Conservation (phyloP, 164 flowering plant genomes). For the Vitis cinerea region DNA sequence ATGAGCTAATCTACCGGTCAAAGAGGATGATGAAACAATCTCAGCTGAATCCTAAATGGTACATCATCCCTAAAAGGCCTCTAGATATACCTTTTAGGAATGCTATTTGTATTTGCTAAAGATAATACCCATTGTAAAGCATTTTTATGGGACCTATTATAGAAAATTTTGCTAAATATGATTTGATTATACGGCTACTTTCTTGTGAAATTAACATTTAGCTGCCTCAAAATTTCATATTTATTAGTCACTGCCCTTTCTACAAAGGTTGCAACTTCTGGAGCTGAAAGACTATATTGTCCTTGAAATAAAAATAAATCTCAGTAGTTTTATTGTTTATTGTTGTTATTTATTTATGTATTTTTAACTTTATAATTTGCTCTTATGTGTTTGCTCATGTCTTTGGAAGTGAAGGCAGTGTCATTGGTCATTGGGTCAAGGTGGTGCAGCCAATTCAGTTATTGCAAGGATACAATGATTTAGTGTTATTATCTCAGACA, state of each 20-base stretch:
- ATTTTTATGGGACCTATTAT: too few relatives aligned
- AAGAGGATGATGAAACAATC: too few relatives aligned
- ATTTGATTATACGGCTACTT: background rate
- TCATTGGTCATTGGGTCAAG: constrained; percentile 62
- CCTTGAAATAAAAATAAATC: background rate
- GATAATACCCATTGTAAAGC: too few relatives aligned
- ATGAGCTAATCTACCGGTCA: too few relatives aligned
- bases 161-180: background rate
- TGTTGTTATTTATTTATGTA: background rate
- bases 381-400: background rate
- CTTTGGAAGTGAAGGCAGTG: constrained; percentile 58
- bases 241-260: background rate
- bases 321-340: background rate
- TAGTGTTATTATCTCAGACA: constrained; percentile 62
- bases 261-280: background rate
- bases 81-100: too few relatives aligned
- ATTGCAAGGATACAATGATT: constrained; percentile 68
- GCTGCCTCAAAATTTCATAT: background rate
- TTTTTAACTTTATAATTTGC: background rate
- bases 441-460: constrained; percentile 64
- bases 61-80: too few relatives aligned
- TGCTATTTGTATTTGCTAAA: too few relatives aligned
- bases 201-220: background rate
- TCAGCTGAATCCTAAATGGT: too few relatives aligned
- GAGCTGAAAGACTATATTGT: background rate